Base-by-base conservation (phyloP, 768 basidiomycete species). In the Naganishia onofrii region DNA sequence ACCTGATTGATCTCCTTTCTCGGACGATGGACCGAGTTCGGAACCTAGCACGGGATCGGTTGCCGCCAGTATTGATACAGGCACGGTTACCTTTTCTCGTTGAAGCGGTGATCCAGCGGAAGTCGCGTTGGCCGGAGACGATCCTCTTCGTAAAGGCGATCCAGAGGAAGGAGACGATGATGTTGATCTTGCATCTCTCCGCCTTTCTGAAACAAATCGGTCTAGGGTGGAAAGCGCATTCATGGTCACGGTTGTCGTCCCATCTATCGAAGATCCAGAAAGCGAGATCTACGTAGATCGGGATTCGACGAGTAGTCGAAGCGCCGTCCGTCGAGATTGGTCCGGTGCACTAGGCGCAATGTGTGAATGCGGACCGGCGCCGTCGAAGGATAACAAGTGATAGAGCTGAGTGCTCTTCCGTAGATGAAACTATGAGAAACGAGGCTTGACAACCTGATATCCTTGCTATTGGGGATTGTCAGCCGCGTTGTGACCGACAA, bases 141-240 rank as follows among this genome's bases (percentile, higher is more conserved):
- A 63, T 44, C 19, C 38, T 29, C 26, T 63, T 19, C 38, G 60
- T 23, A 34, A 44, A 21, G 38, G 15, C n/a, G 36, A n/a, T n/a
- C n/a, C 19, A 29, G 17, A 21, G 26, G n/a, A 8, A 26, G 60
- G 23, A 3, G 60, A 42, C 1, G 38, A 42, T 15, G 36, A 42
- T n/a, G 19, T 44, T 17, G 36, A 42, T n/a, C 28, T 44, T 17
- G 36, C 32, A 31, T 21, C 42, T 63, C 19, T 63, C 60, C 60
- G 42, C 38, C 60, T 26, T 12, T 63, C 60, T 42, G 23, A 44
- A n/a, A 63, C 23, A 42, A 42, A 63, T 19, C 60, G 60, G 38
- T 63, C 60, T 8, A 63, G 42, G n/a, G 60, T 63, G 23, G 60
- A 63, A 44, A 63, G 60, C 9, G 60, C 38, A 29, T 63, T 63